A percentile compares a stretch with the other conserved stretches of the same genome.
Conservation (phyloP, 768 basidiomycete genomes). For the Tulasnella calospora region DNA sequence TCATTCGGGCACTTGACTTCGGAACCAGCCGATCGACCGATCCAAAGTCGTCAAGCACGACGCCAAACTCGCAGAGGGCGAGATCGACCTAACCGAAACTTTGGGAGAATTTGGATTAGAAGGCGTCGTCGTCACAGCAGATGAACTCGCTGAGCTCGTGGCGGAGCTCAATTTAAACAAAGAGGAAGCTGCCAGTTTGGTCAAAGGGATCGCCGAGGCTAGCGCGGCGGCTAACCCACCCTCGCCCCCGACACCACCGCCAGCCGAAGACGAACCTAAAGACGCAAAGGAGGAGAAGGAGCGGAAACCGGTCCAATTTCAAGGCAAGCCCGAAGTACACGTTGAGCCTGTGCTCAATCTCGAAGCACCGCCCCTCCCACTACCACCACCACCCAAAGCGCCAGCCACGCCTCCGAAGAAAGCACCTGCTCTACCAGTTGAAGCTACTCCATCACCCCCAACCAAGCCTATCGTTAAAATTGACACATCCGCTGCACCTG, state of each 20-base stretch:
- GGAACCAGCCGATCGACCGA: slow-evolving; percentile 14
- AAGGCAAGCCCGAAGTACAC: background rate
- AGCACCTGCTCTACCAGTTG: background rate
- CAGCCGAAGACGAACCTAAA: background rate
- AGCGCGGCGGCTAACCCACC: background rate
- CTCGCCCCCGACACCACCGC: background rate
- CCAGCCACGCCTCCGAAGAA: background rate
- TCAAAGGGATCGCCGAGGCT: slow-evolving; percentile 44
- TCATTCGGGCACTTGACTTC: background rate
- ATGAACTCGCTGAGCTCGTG: slow-evolving; percentile 65
- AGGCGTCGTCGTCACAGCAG: slow-evolving; percentile 70
- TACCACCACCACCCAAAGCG: background rate
- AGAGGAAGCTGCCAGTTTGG: slow-evolving; percentile 71
- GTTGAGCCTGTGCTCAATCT: background rate
- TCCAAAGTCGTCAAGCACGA: slow-evolving; percentile 47
- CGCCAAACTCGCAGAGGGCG: slow-evolving; percentile 39
- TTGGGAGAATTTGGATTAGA: slow-evolving; percentile 67
- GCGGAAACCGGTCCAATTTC: background rate
- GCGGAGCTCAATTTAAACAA: slow-evolving; percentile 70
- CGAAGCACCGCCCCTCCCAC: background rate
- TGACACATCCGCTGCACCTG: background rate
- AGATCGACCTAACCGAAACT: slow-evolving; percentile 63
- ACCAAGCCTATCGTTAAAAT: background rate
- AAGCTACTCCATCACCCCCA: background rate
- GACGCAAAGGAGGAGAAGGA: background rate